Evolutionary conservation across 345 rosid species (phyloP).

Genomic region (Mercurialis annua): DNA sequence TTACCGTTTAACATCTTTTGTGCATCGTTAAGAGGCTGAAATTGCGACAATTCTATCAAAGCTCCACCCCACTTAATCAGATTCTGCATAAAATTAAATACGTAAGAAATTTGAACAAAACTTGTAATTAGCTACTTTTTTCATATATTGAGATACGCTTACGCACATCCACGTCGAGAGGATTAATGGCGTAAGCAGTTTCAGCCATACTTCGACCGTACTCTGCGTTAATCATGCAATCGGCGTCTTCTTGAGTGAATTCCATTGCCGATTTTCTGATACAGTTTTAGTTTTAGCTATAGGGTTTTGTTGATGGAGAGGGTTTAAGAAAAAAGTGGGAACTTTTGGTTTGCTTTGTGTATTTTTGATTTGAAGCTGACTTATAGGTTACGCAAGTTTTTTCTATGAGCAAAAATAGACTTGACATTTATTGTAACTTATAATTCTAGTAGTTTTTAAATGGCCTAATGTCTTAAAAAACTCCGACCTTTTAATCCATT

Average conservation of each 20-base stretch:
- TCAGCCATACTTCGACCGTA: conserved; percentile 54
- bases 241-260: conserved; percentile 51
- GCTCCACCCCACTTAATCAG: conserved; percentile 52
- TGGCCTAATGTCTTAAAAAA: too few species aligned
- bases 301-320: not conserved
- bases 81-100: conserved; percentile 31
- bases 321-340: too few species aligned
- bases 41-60: conserved; percentile 62
- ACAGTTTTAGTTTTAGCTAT: not conserved
- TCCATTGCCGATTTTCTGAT: conserved; percentile 55
- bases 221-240: conserved; percentile 50
- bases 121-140: too few species aligned
- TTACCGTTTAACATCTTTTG: conserved; percentile 38
- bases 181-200: conserved; percentile 47
- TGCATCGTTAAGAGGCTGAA: conserved; percentile 42
- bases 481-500: too few species aligned
- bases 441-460: too few species aligned
- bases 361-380: too few species aligned
- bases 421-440: too few species aligned
- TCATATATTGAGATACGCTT: conserved; percentile 13
- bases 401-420: too few species aligned
- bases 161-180: conserved; percentile 61
- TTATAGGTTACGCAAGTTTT: too few species aligned
- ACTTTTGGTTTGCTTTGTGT: too few species aligned
- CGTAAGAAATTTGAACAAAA: not conserved